Conservation (phyloP, 2,329 filamentous ascomycete species). For the Zasmidium cellare region DNA sequence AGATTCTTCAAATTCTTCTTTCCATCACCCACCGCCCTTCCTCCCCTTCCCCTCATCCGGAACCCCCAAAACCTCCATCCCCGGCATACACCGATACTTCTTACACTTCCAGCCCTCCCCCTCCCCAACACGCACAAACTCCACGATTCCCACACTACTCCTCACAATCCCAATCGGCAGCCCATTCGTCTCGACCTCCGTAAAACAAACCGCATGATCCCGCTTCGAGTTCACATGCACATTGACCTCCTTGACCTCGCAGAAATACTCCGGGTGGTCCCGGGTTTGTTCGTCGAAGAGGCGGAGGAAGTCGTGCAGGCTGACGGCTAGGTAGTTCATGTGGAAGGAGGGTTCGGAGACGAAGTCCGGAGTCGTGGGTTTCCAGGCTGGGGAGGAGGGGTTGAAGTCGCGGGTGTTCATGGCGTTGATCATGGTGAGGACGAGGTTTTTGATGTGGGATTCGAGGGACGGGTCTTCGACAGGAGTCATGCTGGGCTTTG, state of each 20-base stretch:
- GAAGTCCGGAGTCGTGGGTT: neutral
- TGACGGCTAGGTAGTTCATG: neutral
- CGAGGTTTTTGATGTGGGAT: neutral
- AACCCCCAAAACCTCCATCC: neutral
- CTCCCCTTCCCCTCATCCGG: neutral
- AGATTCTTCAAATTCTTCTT: too few relatives aligned
- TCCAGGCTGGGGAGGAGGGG: neutral
- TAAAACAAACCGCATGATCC: neutral
- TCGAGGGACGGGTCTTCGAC: neutral
- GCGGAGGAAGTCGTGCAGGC: neutral
- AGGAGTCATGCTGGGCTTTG: neutral
- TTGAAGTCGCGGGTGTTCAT: neutral
- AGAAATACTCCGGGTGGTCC: neutral
- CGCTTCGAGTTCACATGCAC: neutral
- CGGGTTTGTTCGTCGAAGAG: neutral
- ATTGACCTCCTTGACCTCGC: neutral
- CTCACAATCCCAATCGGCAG: neutral
- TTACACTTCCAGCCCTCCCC: neutral
- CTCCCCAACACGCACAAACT: neutral
- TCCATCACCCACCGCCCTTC: neutral
- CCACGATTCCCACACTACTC: neutral
- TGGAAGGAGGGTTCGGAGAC: neutral
- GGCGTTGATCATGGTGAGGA: neutral
- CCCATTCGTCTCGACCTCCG: neutral
- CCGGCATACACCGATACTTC: neutral